These are phyloP conservation scores for Moricandia moricandioides DNA, from an alignment of 345 rosid genomes.

Conservation along the genomic window DNA sequence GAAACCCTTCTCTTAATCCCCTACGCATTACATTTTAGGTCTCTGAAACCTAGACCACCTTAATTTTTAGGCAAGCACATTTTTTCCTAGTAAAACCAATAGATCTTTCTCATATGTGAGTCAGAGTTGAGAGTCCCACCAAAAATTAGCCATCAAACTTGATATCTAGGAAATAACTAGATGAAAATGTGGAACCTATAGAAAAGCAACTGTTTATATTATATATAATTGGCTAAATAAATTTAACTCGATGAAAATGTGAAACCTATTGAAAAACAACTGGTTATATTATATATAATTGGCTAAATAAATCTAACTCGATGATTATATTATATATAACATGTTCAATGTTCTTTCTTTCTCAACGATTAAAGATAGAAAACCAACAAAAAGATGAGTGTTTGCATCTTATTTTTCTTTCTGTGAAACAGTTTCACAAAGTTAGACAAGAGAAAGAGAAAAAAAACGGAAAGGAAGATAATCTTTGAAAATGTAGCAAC, in stretches of 20 bases:
- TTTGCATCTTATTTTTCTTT: constrained; percentile 31
- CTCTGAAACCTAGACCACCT: no score
- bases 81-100: no score
- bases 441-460: constrained; percentile 9
- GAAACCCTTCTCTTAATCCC: no score
- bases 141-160: no score
- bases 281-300: background rate
- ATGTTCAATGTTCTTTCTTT: background rate
- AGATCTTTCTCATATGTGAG: no score
- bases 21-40: no score
- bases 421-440: background rate
- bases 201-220: background rate
- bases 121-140: no score
- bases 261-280: background rate
- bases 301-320: background rate
- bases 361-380: constrained; percentile 4
- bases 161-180: no score
- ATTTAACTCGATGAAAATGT: background rate
- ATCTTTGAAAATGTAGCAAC: constrained; percentile 32
- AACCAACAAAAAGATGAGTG: constrained; percentile 24
- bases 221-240: background rate
- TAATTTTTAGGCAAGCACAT: no score
- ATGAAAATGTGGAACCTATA: background rate
- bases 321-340: background rate
- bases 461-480: background rate